Base-by-base conservation (phyloP, 352 stramenopile genomes). In the Phytophthora uliginosa region DNA sequence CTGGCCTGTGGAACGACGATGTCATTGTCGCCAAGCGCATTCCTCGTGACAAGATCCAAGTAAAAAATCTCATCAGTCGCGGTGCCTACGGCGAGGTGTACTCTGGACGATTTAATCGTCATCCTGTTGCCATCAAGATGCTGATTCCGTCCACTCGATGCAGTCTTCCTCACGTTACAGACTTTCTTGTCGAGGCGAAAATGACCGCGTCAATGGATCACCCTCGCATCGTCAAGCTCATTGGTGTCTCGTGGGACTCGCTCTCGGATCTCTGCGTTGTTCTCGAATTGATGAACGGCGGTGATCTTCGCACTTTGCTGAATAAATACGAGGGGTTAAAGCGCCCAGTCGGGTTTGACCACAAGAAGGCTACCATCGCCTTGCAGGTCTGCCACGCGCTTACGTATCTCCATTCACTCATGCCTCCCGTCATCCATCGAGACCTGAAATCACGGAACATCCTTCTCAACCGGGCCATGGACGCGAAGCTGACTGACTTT, bases 371-470 rank as follows among this genome's bases (percentile, higher is more conserved):
- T 13, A 60, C 18, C 1, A 71, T 83, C 13, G 77, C 80, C 0
- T 33, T 85, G 9, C 74, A 84, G 54, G 60, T 87, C 17, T 76
- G 69, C n/a, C 66, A 83, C 4, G 74, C 63, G 15, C 56, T 78
- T 9, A 58, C 66, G 4, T 77, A 77, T 26, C 36, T 77, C 2
- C 65, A 73, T 65, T 77, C 70, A 22, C 50, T 77, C 2, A 31
- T 36, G 20, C 57, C 70, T 20, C 59, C 64, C 7, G 36, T 74
- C 6, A 77, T 89, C 55, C 83, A 90, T 59, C 81, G 83, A 22
- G 83, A 90, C 61, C 71, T 90, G 53, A 89, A 90, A 58, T 86
- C 77, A 1, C 81, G 81, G 45, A 89, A 89, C 58, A 82, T 91
- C 38, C 67, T 91, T 17, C 59, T 89, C 17, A 69, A 59, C 24